Evolutionary conservation across 2,329 filamentous ascomycete species (phyloP).

Genomic region (Teratosphaeria nubilosa): DNA sequence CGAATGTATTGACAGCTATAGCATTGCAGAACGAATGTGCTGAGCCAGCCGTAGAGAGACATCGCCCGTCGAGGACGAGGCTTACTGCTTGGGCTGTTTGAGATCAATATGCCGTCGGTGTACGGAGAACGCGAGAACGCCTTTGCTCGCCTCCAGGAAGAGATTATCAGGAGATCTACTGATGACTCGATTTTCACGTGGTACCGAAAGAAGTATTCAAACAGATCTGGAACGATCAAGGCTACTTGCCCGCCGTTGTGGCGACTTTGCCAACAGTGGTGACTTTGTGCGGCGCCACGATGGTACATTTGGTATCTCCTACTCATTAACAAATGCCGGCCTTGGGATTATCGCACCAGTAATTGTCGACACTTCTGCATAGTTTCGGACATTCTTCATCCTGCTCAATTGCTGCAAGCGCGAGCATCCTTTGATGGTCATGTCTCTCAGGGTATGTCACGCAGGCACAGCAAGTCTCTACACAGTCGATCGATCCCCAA

Average conservation of each 20-base stretch:
- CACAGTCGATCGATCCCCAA: too few relatives aligned
- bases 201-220: not conserved
- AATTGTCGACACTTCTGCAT: too few relatives aligned
- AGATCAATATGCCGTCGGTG: constrained; percentile 10
- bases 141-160: constrained; percentile 6
- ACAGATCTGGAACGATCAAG: too few relatives aligned
- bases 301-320: not conserved
- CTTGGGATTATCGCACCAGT: not conserved
- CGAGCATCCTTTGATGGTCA: not conserved
- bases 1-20: not conserved
- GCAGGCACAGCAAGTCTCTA: too few relatives aligned
- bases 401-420: not conserved
- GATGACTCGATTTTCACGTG: constrained; percentile 1
- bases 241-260: not conserved
- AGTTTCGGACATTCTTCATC: not conserved
- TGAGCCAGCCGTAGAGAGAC: constrained; percentile 11
- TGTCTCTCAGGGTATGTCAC: too few relatives aligned
- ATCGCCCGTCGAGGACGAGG: constrained; percentile 9
- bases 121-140: constrained; percentile 11
- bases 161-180: constrained; percentile 3
- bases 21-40: constrained; percentile 9
- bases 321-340: not conserved
- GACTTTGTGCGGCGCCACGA: not conserved
- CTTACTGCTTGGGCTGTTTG: constrained; percentile 15
- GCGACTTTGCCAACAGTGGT: not conserved